These are phyloP conservation scores for Nakaseomyces nivariensis DNA, from an alignment of 1,139 yeast genomes.

Conservation along the genomic window DNA sequence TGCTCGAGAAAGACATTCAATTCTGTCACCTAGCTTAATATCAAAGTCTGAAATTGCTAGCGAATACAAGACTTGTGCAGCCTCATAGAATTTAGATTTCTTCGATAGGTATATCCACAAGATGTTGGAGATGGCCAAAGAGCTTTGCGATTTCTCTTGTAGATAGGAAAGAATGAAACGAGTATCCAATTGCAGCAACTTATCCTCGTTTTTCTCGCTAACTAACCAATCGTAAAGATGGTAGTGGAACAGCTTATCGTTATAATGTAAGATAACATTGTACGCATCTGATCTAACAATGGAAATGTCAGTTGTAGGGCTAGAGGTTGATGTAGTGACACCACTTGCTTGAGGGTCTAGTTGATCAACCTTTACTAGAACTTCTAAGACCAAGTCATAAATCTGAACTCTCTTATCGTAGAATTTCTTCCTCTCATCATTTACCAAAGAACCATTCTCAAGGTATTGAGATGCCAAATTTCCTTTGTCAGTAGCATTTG, in stretches of 20 bases:
- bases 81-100: constrained; percentile 65
- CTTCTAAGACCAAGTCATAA: constrained; percentile 64
- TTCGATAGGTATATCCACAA: constrained; percentile 87
- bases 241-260: constrained; percentile 79
- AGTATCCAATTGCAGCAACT: constrained; percentile 70
- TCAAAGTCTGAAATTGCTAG: constrained; percentile 69
- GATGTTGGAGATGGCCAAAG: constrained; percentile 66
- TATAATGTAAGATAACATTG: constrained; percentile 58
- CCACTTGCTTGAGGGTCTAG: constrained; percentile 32
- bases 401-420: constrained; percentile 46
- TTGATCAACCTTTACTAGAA: constrained; percentile 62
- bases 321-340: constrained; percentile 23
- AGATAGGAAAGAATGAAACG: constrained; percentile 72
- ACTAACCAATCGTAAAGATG: constrained; percentile 91
- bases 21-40: constrained; percentile 59
- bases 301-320: constrained; percentile 38
- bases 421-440: constrained; percentile 38
- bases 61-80: constrained; percentile 71
- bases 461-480: constrained; percentile 47
- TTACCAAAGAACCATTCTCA: constrained; percentile 39
- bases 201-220: constrained; percentile 63
- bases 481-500: constrained; percentile 56
- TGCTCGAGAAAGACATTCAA: constrained; percentile 84
- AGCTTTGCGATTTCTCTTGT: constrained; percentile 58
- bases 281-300: constrained; percentile 66